phyloP scores from a whole-genome alignment of 2,329 filamentous ascomycete species.

The Venturiaceae sp. region DNA sequence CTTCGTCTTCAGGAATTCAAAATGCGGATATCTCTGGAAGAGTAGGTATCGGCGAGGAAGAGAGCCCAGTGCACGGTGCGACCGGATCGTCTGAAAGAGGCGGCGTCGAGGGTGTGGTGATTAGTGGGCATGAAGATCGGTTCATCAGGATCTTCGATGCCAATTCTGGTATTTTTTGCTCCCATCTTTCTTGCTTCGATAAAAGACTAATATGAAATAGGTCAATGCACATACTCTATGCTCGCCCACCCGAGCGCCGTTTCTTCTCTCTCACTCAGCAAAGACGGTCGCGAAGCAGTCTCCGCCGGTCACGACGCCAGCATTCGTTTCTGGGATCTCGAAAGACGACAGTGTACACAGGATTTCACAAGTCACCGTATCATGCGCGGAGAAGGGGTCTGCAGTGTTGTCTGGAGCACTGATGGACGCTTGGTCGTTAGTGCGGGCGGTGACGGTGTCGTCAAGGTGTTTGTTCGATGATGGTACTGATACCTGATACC shows the following conservation, averaged over 20 bases:
- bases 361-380: constrained; percentile 88
- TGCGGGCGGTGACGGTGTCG: constrained; percentile 87
- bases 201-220: constrained; percentile 34
- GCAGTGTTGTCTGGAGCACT: constrained; percentile 88
- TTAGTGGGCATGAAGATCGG: constrained; percentile 92
- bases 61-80: constrained; percentile 64
- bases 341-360: constrained; percentile 91
- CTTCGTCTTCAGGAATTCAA: constrained; percentile 75
- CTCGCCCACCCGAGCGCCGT: constrained; percentile 91
- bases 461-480: constrained; percentile 66
- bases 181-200: not conserved
- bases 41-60: constrained; percentile 52
- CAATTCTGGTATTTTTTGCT: constrained; percentile 73
- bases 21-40: constrained; percentile 23
- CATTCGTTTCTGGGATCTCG: constrained; percentile 91
- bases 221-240: constrained; percentile 99
- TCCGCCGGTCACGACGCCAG: constrained; percentile 94
- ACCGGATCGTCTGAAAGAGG: constrained; percentile 69
- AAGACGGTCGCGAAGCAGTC: constrained; percentile 87
- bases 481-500: constrained; percentile 1
- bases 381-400: constrained; percentile 94
- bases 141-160: constrained; percentile 97
- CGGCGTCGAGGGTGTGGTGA: constrained; percentile 79
- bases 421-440: constrained; percentile 93
- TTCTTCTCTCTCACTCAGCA: constrained; percentile 81